Evolutionary conservation across 805 yeast species (phyloP).

Genomic region (Kurtzmaniella cleridarum): DNA sequence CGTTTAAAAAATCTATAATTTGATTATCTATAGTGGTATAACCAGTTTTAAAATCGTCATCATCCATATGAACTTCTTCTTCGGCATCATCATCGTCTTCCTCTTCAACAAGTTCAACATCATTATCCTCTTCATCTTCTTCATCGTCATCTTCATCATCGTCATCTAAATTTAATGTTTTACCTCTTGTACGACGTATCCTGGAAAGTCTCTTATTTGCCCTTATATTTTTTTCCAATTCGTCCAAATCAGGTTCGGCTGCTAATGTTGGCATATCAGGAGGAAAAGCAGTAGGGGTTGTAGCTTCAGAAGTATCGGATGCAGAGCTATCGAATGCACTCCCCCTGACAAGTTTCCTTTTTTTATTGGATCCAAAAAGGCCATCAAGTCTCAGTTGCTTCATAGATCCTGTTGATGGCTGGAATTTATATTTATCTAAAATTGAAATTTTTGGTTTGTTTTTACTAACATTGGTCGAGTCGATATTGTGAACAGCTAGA

Average conservation of each 20-base stretch:
- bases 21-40: constrained; percentile 54
- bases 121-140: constrained; percentile 43
- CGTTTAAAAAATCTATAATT: constrained; percentile 71
- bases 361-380: constrained; percentile 9
- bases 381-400: constrained; percentile 26
- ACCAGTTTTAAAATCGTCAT: constrained; percentile 27
- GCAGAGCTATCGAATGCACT: constrained; percentile 13
- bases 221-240: constrained; percentile 32
- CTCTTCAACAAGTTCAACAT: constrained; percentile 14
- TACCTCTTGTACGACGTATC: constrained; percentile 3
- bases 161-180: background rate
- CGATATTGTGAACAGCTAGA: constrained; percentile 7
- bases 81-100: constrained; percentile 32
- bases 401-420: constrained; percentile 12
- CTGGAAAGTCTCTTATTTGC: constrained; percentile 24
- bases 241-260: constrained; percentile 26
- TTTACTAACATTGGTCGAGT: constrained; percentile 35
- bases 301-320: constrained; percentile 2
- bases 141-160: constrained; percentile 13
- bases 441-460: constrained; percentile 36
- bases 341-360: constrained; percentile 33
- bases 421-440: constrained; percentile 35
- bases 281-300: constrained; percentile 4
- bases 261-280: constrained; percentile 3
- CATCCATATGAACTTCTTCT: constrained; percentile 26